Conservation (phyloP, 371 early-diverging fungal species). For the Rhizomucor pusillus region DNA sequence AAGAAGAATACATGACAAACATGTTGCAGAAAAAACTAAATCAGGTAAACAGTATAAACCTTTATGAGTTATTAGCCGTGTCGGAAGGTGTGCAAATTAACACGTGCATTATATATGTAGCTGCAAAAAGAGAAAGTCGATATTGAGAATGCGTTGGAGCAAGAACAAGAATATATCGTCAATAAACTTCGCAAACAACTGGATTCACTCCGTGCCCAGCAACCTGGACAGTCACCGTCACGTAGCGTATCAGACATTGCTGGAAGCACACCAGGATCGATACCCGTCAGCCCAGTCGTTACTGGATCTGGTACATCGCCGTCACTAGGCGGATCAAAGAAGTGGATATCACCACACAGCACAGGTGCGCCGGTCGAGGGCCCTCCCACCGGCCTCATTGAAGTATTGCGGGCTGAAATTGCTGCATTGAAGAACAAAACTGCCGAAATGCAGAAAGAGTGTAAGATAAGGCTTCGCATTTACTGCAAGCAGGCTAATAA, state of each 20-base stretch:
- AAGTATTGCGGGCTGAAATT: slow-evolving; percentile 70
- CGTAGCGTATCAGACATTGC: slow-evolving; percentile 17
- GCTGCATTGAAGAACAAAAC: slow-evolving; percentile 57
- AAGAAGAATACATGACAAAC: slow-evolving; percentile 74
- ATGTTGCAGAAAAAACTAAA: slow-evolving; percentile 72
- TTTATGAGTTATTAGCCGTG: too few relatives aligned
- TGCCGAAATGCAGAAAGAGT: slow-evolving; percentile 74
- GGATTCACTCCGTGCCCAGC: slow-evolving; percentile 52
- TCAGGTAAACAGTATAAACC: slow-evolving; percentile 31
- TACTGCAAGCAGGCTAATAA: too few relatives aligned
- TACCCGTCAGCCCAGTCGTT: slow-evolving; percentile 32
- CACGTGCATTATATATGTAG: slow-evolving; percentile 10
- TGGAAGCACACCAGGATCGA: slow-evolving; percentile 19
- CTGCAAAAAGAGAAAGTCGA: slow-evolving; percentile 82
- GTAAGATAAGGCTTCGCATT: slow-evolving; percentile 40
- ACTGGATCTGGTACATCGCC: slow-evolving; percentile 30
- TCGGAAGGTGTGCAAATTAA: not conserved
- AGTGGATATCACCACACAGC: slow-evolving; percentile 53
- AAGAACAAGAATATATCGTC: slow-evolving; percentile 83
- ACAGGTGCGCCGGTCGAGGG: slow-evolving; percentile 39
- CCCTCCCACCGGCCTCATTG: slow-evolving; percentile 53
- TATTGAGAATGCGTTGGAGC: slow-evolving; percentile 78
- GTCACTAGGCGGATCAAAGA: slow-evolving; percentile 41
- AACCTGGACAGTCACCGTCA: slow-evolving; percentile 34
- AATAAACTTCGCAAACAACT: slow-evolving; percentile 67